A percentile compares a stretch with the other conserved stretches of the same genome.
Conservation (phyloP, 257 asterid species). For the Rauvolfia tetraphylla region DNA sequence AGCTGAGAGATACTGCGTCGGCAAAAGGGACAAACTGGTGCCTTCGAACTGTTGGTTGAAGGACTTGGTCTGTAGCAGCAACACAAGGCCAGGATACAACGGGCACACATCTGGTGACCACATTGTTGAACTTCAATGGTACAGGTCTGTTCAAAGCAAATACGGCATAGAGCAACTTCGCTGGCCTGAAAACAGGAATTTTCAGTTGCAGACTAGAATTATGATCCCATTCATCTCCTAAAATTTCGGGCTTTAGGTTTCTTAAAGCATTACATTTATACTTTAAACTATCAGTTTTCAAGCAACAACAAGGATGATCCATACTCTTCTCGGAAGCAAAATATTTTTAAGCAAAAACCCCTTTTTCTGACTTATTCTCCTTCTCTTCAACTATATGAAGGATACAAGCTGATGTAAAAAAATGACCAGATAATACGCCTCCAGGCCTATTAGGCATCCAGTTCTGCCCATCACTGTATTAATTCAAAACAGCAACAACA, state of each 20-base stretch:
- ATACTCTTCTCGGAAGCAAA: not conserved
- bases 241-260: not conserved
- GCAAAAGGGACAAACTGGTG: constrained; percentile 76
- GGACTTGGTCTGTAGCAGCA: constrained; percentile 62
- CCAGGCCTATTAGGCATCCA: not conserved
- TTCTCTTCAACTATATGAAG: not conserved
- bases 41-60: constrained; percentile 28
- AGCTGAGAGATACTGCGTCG: constrained; percentile 56
- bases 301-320: not conserved
- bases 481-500: not conserved
- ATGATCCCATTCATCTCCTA: not conserved
- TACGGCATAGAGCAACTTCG: constrained; percentile 62
- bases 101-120: constrained; percentile 88
- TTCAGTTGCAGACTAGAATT: not conserved
- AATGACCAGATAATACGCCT: not conserved
- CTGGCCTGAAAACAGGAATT: constrained; percentile 38
- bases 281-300: not conserved
- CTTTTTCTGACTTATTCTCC: not conserved
- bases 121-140: constrained; percentile 68
- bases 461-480: not conserved
- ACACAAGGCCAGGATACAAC: constrained; percentile 64
- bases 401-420: not conserved
- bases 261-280: not conserved
- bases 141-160: constrained; percentile 73
- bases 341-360: too few species aligned